Evolutionary conservation across 2,329 filamentous ascomycete genomes (phyloP), one percentile per base, ranked within the genome.

Genomic region (Bipolaris oryzae): DNA sequence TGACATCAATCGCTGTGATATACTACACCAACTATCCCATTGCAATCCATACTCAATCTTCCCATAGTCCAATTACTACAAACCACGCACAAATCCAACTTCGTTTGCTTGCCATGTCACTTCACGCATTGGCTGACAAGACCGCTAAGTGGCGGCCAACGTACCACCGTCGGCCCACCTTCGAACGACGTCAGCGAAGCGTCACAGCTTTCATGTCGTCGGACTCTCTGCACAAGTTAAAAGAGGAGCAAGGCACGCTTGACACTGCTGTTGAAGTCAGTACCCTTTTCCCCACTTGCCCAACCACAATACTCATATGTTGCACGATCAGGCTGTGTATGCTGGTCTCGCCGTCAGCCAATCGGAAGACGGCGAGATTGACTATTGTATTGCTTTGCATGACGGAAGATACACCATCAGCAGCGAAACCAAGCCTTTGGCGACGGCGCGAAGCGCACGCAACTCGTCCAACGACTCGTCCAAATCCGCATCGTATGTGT

Each of bases 321-420:
- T n/a, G 42, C 10, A 16, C 6, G 23, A 53, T 7, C 48, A 76
- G 72, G 53, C 63, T 33, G 79, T 89, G 45, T 90, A 84, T 63
- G 74, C 86, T 39, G 88, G 88, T 52, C 83, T 89, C 33, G 86
- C 87, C 3, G 84, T 84, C 38, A 77, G 82, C 45, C 77, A 82
- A 45, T 74, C 78, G 1, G 78, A 84, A 31, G 78, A 84, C 15
- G 55, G 78, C 79, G 49, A 81, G 81, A 1, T 80, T 86, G 10
- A 82, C 84, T 5, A 73, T 15, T 68, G 66, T 13, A 79, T 92
- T 46, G 89, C 88, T 3, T 83, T 89, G 60, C 89, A 91, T 61
- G 89, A 93, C 70, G 85, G 86, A 5, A 87, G 88, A 3, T 93
- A 93, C 70, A 85, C 89, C 20, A 80, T 91, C 42, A 89, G 93